Percentiles rank a stretch among this genome's conserved stretches.
Evolutionary conservation across 805 yeast species (phyloP).

Genomic region (Candida nonsorbophila): DNA sequence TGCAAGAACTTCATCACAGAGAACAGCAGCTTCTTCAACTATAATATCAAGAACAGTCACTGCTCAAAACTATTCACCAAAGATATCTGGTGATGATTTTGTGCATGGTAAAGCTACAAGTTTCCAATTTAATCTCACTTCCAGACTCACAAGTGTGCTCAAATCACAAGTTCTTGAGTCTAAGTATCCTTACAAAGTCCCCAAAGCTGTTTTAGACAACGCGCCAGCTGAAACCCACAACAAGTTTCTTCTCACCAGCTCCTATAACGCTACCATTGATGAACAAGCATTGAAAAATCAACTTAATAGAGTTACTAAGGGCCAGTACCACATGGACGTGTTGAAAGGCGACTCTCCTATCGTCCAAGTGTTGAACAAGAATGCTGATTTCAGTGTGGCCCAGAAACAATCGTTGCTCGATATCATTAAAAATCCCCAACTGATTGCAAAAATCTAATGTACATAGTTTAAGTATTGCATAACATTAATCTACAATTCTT

Average conservation of each 20-base stretch:
- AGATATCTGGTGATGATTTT: slow-evolving; percentile 18
- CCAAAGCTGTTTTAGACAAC: slow-evolving; percentile 24
- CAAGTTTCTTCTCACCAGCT: slow-evolving; percentile 27
- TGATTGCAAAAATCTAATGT: slow-evolving; percentile 4
- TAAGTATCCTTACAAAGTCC: slow-evolving; percentile 37
- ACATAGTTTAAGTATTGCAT: slow-evolving; percentile 2
- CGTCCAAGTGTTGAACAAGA: slow-evolving; percentile 13
- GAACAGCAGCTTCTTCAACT: slow-evolving; percentile 3
- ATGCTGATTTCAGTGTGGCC: slow-evolving; percentile 19
- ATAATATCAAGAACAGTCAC: slow-evolving; percentile 5
- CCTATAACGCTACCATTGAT: slow-evolving; percentile 20
- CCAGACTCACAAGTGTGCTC: slow-evolving; percentile 36
- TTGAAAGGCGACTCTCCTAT: slow-evolving; percentile 6
- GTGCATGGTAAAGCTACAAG: slow-evolving; percentile 34
- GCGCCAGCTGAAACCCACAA: slow-evolving; percentile 15
- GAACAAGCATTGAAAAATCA: slow-evolving; percentile 15
- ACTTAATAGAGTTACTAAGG: slow-evolving; percentile 26
- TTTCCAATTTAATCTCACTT: slow-evolving; percentile 18
- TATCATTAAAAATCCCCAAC: slow-evolving; percentile 8
- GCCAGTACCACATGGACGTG: slow-evolving; percentile 13
- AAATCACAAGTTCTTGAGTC: slow-evolving; percentile 32
- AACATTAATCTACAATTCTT: too few species aligned
- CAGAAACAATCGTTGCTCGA: slow-evolving; percentile 26
- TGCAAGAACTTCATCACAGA: slow-evolving; percentile 2
- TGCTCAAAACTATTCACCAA: slow-evolving; percentile 5